Evolutionary conservation across 345 rosid species (phyloP), one percentile per base, ranked within the genome.

Genomic region (Murraya paniculata): DNA sequence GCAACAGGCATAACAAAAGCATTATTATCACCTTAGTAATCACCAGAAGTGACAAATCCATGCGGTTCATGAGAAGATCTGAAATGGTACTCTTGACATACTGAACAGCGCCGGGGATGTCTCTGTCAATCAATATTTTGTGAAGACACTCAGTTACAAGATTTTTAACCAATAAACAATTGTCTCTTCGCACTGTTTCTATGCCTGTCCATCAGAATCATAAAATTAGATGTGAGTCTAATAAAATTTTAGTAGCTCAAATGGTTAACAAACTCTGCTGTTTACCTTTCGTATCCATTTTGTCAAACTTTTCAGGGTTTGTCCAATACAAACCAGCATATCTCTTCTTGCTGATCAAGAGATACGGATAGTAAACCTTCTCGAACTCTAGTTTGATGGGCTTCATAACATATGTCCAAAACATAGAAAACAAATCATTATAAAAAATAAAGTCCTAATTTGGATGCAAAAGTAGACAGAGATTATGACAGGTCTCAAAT

Each of bases 301-400:
- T 94, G 87, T 96, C 99, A 80, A 85, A 94, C 75, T 89, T 89
- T 39, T 88, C 79, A 18, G 97, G 91, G 81, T 85, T 92, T 61
- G 99, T 94, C 98, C 98, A 96, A 64, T 81, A 86, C 84, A 96
- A 88, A 84, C 99, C 99, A 85, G 99, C 98, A 87, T 96, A 96
- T 86, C 97, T 90, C 89, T 96, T 96, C 91, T 96, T 96, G 90
- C 94, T 94, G 75, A 96, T 96, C 87, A 96, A 85, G 57, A 96
- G 86, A 82, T 91, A 96, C 36, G 98, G 99, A 81, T 84, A 94
- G 79, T 96, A 96, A 57, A 96, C 97, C 89, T 96, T 96, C 90
- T 96, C 99, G 68, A 96, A 96, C 88, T 96, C 99, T 79, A 94
- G 88, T 87, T 92, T 94, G 87, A 96, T 96, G 80, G 98, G 99